Evolutionary conservation across 192 early-diverging fungal species (phyloP).

Genomic region (Podila epigama): DNA sequence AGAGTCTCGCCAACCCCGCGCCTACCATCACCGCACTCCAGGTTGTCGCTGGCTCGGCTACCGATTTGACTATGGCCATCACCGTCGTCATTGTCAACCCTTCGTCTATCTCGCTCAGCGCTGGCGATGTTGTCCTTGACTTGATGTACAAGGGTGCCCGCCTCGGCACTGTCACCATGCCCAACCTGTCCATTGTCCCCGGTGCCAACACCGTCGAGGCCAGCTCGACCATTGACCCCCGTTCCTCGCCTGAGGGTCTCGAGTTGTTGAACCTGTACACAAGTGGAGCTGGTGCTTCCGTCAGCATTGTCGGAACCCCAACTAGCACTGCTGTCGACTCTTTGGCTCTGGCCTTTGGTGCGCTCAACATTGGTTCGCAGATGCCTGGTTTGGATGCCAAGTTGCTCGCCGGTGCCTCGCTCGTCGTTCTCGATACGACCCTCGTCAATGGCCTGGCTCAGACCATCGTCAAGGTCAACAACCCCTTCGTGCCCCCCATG

Average conservation of each 20-base stretch:
- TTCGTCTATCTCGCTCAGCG: constrained; percentile 46
- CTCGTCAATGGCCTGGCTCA: constrained; percentile 36
- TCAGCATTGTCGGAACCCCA: constrained; percentile 43
- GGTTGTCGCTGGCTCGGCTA: constrained; percentile 49
- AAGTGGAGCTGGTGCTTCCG: constrained; percentile 38
- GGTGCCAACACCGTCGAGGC: constrained; percentile 51
- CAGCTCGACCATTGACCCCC: constrained; percentile 48
- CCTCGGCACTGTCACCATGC: constrained; percentile 51
- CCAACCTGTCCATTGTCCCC: constrained; percentile 47
- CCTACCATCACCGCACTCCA: constrained; percentile 53
- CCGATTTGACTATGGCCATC: constrained; percentile 49
- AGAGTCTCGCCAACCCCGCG: constrained; percentile 45
- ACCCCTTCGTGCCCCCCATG: constrained; percentile 56
- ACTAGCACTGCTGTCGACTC: constrained; percentile 50
- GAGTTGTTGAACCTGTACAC: constrained; percentile 53
- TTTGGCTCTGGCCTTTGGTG: constrained; percentile 44
- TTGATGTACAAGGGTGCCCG: constrained; percentile 40
- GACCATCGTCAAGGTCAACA: constrained; percentile 50
- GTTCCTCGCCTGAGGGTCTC: constrained; percentile 37
- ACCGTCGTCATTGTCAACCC: constrained; percentile 53
- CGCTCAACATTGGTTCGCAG: constrained; percentile 35
- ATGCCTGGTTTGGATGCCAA: constrained; percentile 51
- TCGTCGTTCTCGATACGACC: constrained; percentile 45
- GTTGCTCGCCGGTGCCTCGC: constrained; percentile 41
- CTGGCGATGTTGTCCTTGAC: constrained; percentile 51